phyloP scores from a whole-genome alignment of 179 eudicot species.

The Silene noctiflora region DNA sequence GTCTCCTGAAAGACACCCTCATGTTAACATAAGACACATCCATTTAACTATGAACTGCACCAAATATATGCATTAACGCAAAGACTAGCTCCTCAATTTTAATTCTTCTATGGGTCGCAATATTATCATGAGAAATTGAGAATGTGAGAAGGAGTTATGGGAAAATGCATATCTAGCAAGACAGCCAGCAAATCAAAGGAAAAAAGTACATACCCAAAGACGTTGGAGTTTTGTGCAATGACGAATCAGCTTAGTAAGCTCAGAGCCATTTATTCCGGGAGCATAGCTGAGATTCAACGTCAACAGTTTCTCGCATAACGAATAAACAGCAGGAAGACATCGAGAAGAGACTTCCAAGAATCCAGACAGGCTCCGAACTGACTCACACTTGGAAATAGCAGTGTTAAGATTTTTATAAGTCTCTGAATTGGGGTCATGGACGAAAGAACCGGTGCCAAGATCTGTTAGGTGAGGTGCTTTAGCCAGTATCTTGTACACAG shows the following conservation, averaged over 20 bases:
- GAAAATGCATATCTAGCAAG: neutral
- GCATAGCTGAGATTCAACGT: slow-evolving; percentile 79
- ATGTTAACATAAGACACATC: neutral
- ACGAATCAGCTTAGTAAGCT: slow-evolving; percentile 52
- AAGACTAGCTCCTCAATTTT: no score
- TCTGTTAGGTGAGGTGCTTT: slow-evolving; percentile 68
- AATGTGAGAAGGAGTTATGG: neutral
- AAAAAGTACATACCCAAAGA: slow-evolving; percentile 49
- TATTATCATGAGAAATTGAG: neutral
- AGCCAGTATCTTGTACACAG: slow-evolving; percentile 52
- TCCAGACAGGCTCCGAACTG: slow-evolving; percentile 70
- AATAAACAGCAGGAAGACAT: slow-evolving; percentile 54
- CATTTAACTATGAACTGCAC: no score
- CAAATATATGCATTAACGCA: no score
- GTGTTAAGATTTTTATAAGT: slow-evolving; percentile 37
- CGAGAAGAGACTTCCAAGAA: slow-evolving; percentile 55
- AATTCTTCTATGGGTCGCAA: neutral
- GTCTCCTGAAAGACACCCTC: neutral
- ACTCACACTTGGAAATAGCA: slow-evolving; percentile 45
- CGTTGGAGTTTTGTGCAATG: slow-evolving; percentile 66
- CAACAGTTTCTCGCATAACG: slow-evolving; percentile 56
- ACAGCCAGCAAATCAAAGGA: neutral
- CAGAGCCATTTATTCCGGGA: slow-evolving; percentile 51
- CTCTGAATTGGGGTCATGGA: slow-evolving; percentile 59
- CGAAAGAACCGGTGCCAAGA: slow-evolving; percentile 67